phyloP scores from a whole-genome alignment of 306 rosid species.

The Crataegus laevigata region DNA sequence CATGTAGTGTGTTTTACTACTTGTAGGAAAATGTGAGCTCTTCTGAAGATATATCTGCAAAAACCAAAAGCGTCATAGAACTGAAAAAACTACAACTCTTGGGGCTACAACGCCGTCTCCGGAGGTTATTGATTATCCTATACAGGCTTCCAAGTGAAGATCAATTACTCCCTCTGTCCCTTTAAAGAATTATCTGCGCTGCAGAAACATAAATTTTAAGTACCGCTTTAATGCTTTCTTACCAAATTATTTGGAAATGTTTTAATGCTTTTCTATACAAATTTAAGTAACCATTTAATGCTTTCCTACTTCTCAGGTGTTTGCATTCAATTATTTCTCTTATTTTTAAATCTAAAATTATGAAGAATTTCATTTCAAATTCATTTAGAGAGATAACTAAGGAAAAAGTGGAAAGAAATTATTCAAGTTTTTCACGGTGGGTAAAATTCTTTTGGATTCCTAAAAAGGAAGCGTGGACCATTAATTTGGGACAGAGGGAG shows the following conservation, averaged over 20 bases:
- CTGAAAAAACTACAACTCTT: constrained; percentile 92
- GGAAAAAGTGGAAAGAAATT: background rate
- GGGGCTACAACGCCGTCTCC: constrained; percentile 91
- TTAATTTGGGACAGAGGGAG: background rate
- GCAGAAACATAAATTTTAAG: background rate
- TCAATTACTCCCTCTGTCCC: background rate
- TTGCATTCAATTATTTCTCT: background rate
- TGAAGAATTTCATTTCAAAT: background rate
- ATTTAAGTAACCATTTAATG: background rate
- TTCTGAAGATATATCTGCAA: constrained; percentile 93
- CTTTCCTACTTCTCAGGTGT: background rate
- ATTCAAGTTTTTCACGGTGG: background rate
- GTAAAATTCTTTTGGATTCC: background rate
- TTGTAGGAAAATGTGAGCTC: constrained; percentile 82
- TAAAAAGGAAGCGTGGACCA: background rate
- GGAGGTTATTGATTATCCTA: constrained; percentile 45
- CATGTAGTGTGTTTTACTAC: constrained; percentile 15
- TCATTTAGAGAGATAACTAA: background rate
- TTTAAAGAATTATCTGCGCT: background rate
- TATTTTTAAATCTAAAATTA: background rate
- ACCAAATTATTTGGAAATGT: background rate
- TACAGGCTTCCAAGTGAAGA: background rate
- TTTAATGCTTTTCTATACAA: background rate
- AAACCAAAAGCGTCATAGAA: constrained; percentile 96
- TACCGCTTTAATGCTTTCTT: background rate